Conservation (phyloP, 2,329 filamentous ascomycete genomes). For the Verticillium dahliae region DNA sequence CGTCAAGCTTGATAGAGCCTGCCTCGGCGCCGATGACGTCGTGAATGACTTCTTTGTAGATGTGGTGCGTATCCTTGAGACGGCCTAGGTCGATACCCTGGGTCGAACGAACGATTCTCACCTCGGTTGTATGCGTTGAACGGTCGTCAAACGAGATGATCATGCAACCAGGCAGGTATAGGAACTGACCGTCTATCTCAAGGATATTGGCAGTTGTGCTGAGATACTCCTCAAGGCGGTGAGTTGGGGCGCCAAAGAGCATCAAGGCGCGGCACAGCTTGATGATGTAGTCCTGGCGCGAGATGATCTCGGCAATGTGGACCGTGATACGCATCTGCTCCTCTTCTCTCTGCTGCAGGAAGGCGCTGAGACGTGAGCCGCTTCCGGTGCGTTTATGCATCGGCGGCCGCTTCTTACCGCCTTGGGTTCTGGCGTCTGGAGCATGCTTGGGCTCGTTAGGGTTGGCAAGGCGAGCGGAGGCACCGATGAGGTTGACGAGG, state of each 20-base stretch:
- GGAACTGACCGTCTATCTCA: slow-evolving; percentile 79
- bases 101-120: slow-evolving; percentile 53
- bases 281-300: slow-evolving; percentile 74
- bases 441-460: slow-evolving; percentile 16
- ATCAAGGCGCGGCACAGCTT: slow-evolving; percentile 80
- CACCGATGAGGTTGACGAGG: slow-evolving; percentile 37
- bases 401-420: slow-evolving; percentile 25
- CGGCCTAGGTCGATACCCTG: slow-evolving; percentile 57
- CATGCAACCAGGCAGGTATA: slow-evolving; percentile 90
- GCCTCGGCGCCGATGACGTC: slow-evolving; percentile 53
- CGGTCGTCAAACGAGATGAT: slow-evolving; percentile 80
- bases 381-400: slow-evolving; percentile 29
- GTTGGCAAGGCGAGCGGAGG: slow-evolving; percentile 35
- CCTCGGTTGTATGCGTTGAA: slow-evolving; percentile 58
- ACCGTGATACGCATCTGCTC: slow-evolving; percentile 32
- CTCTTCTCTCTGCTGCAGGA: slow-evolving; percentile 34
- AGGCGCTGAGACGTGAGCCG: slow-evolving; percentile 26
- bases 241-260: slow-evolving; percentile 82
- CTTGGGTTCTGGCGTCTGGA: slow-evolving; percentile 10
- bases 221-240: slow-evolving; percentile 85
- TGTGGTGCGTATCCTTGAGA: slow-evolving; percentile 52
- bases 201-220: slow-evolving; percentile 77
- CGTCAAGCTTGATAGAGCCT: slow-evolving; percentile 45
- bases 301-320: slow-evolving; percentile 60
- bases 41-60: slow-evolving; percentile 61